Evolutionary conservation across 441 rosid species (phyloP).

Genomic region (Gossypium davidsonii): DNA sequence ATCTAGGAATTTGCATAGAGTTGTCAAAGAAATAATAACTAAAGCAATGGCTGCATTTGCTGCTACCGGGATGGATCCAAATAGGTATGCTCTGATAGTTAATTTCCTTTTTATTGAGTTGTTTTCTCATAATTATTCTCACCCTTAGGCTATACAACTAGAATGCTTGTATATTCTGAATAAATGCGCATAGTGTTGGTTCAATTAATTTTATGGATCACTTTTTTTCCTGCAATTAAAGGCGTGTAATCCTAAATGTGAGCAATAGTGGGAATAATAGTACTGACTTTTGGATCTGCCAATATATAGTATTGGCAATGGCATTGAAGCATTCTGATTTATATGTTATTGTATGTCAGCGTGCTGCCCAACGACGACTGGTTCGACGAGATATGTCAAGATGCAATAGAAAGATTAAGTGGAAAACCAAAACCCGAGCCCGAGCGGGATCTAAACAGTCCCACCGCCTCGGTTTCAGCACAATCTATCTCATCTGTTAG

Average conservation of each 20-base stretch:
- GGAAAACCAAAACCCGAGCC: slow-evolving; percentile 68
- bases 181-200: too few species aligned
- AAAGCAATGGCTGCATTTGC: slow-evolving; percentile 78
- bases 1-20: slow-evolving; percentile 84
- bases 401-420: slow-evolving; percentile 75
- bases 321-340: not conserved
- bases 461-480: slow-evolving; percentile 95
- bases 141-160: not conserved
- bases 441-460: slow-evolving; percentile 57
- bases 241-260: too few species aligned
- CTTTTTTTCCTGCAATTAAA: too few species aligned
- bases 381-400: slow-evolving; percentile 78
- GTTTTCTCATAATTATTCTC: not conserved
- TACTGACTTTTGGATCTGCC: too few species aligned
- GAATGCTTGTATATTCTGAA: too few species aligned
- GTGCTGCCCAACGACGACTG: slow-evolving; percentile 86
- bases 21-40: slow-evolving; percentile 73
- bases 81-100: slow-evolving; percentile 45
- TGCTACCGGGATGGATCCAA: slow-evolving; percentile 83
- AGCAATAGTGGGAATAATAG: too few species aligned
- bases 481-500: slow-evolving; percentile 89
- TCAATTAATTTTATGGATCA: too few species aligned
- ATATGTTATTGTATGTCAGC: slow-evolving; percentile 31
- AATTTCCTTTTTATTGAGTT: not conserved
- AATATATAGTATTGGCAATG: not conserved